Base-by-base conservation (phyloP, 2,329 filamentous ascomycete genomes). In the Cladophialophora yegresii region DNA sequence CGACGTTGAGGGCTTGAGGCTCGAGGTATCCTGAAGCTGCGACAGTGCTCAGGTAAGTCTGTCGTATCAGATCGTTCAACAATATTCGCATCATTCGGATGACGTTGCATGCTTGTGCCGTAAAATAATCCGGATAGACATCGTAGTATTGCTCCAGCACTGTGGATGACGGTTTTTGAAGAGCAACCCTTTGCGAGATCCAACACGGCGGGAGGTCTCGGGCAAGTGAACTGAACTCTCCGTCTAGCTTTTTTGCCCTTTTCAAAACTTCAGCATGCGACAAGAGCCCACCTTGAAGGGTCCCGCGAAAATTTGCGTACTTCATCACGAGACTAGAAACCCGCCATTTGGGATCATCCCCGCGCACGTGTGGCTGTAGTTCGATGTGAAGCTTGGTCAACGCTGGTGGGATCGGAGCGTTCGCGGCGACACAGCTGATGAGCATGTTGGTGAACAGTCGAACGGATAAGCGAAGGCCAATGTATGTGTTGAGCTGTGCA, bases 351-450 rank as follows among this genome's bases (percentile, higher is more conserved):
- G 73, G 74, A 62, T 74, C 69, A 1, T 65, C 53, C 6, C 61
- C 65, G 28, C 73, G 63, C 12, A 75, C 20, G 57, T 67, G 71
- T 2, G 66, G 66, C 30, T 71, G 68, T 4, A 72, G 58, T 53
- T 75, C 69, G 0, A 75, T 71, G 10, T 76, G 72, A 0, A 85
- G 73, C 0, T 69, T 71, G 1, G 72, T 62, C 1, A 85, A 74
- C 0, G 81, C 83, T 2, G 73, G 65, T 0, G 68, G 58, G 1
- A 84, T 81, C 16, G 66, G 63, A 16, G 58, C 50, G 22, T 70
- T 63, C 2, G 67, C 71, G 4, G 69, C 71, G 3, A 77, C 59
- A 53, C 71, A 73, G 61, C 68, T 73, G 1, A 77, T 72, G 4
- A 74, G 71, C 16, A 71, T 66, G 51, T 75, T 76, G 9, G 73